Base-by-base conservation (phyloP, 495 filamentous ascomycete species). In the Friedmanniomyces endolithicus region DNA sequence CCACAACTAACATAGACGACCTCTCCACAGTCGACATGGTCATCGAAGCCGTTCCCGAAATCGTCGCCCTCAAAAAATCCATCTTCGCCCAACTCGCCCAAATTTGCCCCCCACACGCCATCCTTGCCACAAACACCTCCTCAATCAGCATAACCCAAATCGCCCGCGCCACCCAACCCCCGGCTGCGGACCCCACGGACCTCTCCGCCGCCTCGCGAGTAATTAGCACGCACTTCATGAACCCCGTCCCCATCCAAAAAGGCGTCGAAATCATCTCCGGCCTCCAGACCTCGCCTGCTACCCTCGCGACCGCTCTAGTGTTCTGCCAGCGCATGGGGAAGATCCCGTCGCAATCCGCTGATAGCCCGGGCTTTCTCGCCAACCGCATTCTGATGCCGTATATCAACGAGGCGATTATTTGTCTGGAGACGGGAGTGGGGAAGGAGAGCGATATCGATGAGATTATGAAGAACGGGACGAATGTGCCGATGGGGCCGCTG, bases 381-480 rank as follows among this genome's bases (percentile, higher is more conserved):
- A 99, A 99, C 64, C 77, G 92, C 11, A 97, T 99, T 48, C 72
- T 99, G 58, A 96, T 99, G 92, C 92, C 92, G 0, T 99, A 99
- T 67, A 95, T 99, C 72, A 99, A 99, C 68, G 92, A 99, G 72
- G 92, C 92, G 1, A 75, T 99, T 35, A 95, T 95, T 55, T 99
- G 92, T 70, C 74, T 99, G 7, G 92, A 99, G 68, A 97, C 92
- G 1, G 87, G 87, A 1, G 80, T 99, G 1, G 92, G 94, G 16
- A 73, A 74, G 52, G 83, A 84, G 52, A 87, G 96, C 54, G 84
- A 90, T 59, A 97, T 99, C 55, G 92, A 99, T 66, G 84, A 75
- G 56, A 97, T 95, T 62, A 99, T 99, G 92, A 96, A 95, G 79
- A 95, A 94, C 59, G 92, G 92, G 29, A 97, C 92, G 17, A 95